Base-by-base conservation (phyloP, 73 alveolate genomes). In the Uronychia setigera region DNA sequence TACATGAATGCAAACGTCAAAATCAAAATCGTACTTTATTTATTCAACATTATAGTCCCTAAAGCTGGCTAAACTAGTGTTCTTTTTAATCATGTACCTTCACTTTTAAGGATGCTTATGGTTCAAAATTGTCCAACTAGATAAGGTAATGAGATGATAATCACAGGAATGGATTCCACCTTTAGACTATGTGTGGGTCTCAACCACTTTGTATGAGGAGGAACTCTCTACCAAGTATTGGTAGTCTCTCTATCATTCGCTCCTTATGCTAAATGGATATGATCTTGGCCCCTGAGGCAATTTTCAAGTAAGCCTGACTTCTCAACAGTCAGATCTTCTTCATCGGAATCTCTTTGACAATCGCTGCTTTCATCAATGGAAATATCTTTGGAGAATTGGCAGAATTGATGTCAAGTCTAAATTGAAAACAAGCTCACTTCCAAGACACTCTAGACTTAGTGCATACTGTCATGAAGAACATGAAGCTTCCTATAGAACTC, bases 251-350 rank as follows among this genome's bases (percentile, higher is more conserved):
- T 91, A 89, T 75, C 85, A 79, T 75, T 81, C 95, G 5, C 84
- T 92, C 28, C 29, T 76, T 26, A 29, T 90, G n/a, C 35, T 89
- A 0, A 82, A 85, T 0, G 97, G 95, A 31, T 81, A 58, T 60
- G 94, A 92, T 35, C 83, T 83, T 57, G 92, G 86, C 27, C 95
- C 95, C 0, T 58, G 94, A 33, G 80, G 81, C 34, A 85, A 82
- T 28, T 9, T 79, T 30, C 77, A 85, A 85, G 87, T 60, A 46
- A 46, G 67, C n/a, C 67, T 46, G n/a, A n/a, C 67, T 46, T 46
- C 67, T 46, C 67, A 46, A 5, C 67, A n/a, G n/a, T 46, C n/a
- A 84, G 57, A 26, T 78, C 9, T 31, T 57, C 0, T 84, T 84
- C 78, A 5, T 78, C 28, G 0, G 57, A 0, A 26, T 31, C 60